Percentiles rank a stretch among this genome's conserved stretches.
phyloP scores from a whole-genome alignment of 2,329 filamentous ascomycete genomes.

The Penicillium sp. region DNA sequence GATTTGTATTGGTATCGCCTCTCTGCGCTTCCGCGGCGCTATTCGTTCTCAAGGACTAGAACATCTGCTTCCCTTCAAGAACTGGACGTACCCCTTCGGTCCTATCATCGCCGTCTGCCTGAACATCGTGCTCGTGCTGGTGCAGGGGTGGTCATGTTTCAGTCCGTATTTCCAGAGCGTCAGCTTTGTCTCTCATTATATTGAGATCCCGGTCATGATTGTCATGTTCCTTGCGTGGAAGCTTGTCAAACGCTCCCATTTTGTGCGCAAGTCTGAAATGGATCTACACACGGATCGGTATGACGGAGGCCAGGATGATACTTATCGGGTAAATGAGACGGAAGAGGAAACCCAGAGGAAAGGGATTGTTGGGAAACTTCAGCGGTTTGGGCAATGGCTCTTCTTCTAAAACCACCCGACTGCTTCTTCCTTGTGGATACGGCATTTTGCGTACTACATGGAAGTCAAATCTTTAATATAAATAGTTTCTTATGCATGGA shows the following conservation, averaged over 20 bases:
- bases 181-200: slow-evolving; percentile 67
- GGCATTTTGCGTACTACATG: not conserved
- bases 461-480: not conserved
- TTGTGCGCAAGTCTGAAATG: slow-evolving; percentile 53
- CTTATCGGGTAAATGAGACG: slow-evolving; percentile 31
- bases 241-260: slow-evolving; percentile 50
- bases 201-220: slow-evolving; percentile 65
- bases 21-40: slow-evolving; percentile 66
- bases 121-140: slow-evolving; percentile 63
- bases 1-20: slow-evolving; percentile 66
- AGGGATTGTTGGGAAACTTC: slow-evolving; percentile 26
- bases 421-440: too few relatives aligned
- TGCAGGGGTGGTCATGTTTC: slow-evolving; percentile 66
- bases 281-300: slow-evolving; percentile 57
- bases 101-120: slow-evolving; percentile 62
- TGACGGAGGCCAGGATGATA: slow-evolving; percentile 30
- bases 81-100: slow-evolving; percentile 69
- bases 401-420: too few relatives aligned
- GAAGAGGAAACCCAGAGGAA: slow-evolving; percentile 23
- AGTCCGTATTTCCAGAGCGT: slow-evolving; percentile 62
- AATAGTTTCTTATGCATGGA: not conserved
- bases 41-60: slow-evolving; percentile 63
- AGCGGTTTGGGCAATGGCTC: slow-evolving; percentile 44
- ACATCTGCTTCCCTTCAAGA: slow-evolving; percentile 66
- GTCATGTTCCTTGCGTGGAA: slow-evolving; percentile 63